Base-by-base conservation (phyloP, 805 yeast species). In the Starmerella vitae region DNA sequence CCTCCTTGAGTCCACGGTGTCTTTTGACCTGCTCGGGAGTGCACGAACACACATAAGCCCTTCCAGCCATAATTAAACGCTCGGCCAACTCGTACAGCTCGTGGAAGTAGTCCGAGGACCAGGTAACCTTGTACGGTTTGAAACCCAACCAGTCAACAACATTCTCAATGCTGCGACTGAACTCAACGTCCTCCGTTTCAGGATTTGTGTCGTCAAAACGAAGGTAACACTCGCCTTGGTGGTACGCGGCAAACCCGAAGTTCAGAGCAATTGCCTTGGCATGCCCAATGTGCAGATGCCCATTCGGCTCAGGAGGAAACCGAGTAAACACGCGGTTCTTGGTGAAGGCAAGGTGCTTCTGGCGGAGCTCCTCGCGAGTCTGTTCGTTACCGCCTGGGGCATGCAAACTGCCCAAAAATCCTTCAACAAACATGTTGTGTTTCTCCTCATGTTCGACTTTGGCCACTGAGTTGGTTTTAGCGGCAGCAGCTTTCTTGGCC, bases 231-330 rank as follows among this genome's bases (percentile, higher is more conserved):
- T 72, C 68, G 47, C 99, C 99, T 45, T 73, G 70, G 59, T 85
- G 68, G 63, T 66, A 78, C 57, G 80, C 78, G 30, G 98, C 98
- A 60, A 69, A 91, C n/a, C 99, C 99, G 61, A 91, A 91, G 60
- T 91, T 86, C 39, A 88, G 95, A 74, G 91, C 81, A 57, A 91
- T 88, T 37, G 98, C 98, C 64, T 91, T 91, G 30, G 94, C 80
- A 58, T 91, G 99, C 33, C 99, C 98, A 60, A 91, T 88, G 60
- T 91, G 98, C 56, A 91, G 70, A 58, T 76, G 91, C 51, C 98
- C 98, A 62, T 93, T 88, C 30, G 98, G 98, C 64, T 91, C 98
- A 5, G 98, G 98, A 34, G 99, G 99, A 64, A 91, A 91, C 58
- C 99, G 75, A 3, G 98, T 91, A 52, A 72, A 76, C 21, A 88